Percentiles rank a stretch among this genome's conserved stretches.
Conservation (phyloP, 2,329 filamentous ascomycete genomes). For the Cladosporium velox region DNA sequence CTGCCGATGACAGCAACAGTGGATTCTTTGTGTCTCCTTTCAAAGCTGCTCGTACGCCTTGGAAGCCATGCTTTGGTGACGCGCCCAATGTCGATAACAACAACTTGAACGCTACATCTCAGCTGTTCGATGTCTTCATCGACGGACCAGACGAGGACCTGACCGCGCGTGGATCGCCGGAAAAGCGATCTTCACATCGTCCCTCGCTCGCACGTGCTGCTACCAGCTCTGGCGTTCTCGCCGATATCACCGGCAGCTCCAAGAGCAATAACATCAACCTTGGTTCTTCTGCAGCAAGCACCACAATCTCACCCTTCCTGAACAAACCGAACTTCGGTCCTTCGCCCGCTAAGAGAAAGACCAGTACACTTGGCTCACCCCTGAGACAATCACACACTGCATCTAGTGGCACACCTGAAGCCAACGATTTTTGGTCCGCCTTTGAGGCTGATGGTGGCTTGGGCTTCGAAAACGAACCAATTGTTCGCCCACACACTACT, state of each 20-base stretch:
- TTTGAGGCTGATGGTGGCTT: slow-evolving; percentile 8
- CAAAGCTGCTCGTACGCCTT: slow-evolving; percentile 38
- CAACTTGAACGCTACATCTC: slow-evolving; percentile 30
- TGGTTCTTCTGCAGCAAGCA: slow-evolving; percentile 27
- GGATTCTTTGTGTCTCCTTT: slow-evolving; percentile 44
- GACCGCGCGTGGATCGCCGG: slow-evolving; percentile 62
- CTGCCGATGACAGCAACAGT: slow-evolving; percentile 61
- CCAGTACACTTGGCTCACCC: slow-evolving; percentile 36
- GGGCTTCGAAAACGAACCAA: slow-evolving; percentile 30
- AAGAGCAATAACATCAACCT: slow-evolving; percentile 50
- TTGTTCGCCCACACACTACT: slow-evolving; percentile 18
- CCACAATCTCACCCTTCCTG: slow-evolving; percentile 37
- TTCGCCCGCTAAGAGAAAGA: slow-evolving; percentile 29
- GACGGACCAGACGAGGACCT: slow-evolving; percentile 41
- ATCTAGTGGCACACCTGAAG: slow-evolving; percentile 24
- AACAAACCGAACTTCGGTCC: slow-evolving; percentile 29
- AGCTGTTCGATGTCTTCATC: slow-evolving; percentile 64
- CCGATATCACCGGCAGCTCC: slow-evolving; percentile 59
- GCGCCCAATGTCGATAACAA: slow-evolving; percentile 30
- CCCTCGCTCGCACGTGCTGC: slow-evolving; percentile 64
- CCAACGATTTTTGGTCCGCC: slow-evolving; percentile 12
- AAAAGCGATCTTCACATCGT: slow-evolving; percentile 63
- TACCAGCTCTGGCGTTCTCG: slow-evolving; percentile 62
- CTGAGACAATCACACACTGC: slow-evolving; percentile 32
- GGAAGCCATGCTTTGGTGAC: slow-evolving; percentile 31